Percentiles rank a stretch among this genome's conserved stretches.
Evolutionary conservation across 1,284 basidiomycete genomes (phyloP).

Genomic region (Stygiomarasmius scandens): DNA sequence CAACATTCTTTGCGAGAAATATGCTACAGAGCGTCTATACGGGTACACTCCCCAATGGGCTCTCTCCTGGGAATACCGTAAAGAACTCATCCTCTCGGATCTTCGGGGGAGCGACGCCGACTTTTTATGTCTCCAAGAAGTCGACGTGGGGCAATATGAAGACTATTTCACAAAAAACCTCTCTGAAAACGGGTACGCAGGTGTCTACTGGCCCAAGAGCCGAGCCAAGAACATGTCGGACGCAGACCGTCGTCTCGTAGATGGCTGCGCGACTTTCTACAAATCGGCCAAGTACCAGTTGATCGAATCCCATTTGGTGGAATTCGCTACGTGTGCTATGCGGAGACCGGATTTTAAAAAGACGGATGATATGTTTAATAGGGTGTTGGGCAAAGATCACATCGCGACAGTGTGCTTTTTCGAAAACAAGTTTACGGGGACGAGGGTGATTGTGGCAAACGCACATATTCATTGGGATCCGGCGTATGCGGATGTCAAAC

Average conservation of each 20-base stretch:
- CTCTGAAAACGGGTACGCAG: conserved; percentile 83
- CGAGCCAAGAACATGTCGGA: conserved; percentile 91
- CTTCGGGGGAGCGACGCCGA: conserved; percentile 85
- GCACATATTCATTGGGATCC: conserved; percentile 96
- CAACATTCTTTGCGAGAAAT: conserved; percentile 94
- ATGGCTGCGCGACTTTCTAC: conserved; percentile 98
- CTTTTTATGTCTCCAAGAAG: conserved; percentile 93
- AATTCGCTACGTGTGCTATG: conserved; percentile 94
- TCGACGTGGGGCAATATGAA: conserved; percentile 92
- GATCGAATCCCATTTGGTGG: conserved; percentile 93
- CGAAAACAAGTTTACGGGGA: conserved; percentile 86
- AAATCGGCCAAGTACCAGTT: conserved; percentile 88
- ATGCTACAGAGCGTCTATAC: conserved; percentile 89
- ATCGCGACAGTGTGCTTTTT: conserved; percentile 89
- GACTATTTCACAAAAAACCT: conserved; percentile 89
- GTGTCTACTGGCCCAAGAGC: conserved; percentile 93
- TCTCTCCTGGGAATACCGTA: conserved; percentile 92
- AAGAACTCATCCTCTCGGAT: conserved; percentile 89
- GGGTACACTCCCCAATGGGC: conserved; percentile 98
- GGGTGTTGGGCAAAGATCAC: conserved; percentile 95
- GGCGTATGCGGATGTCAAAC: conserved; percentile 93
- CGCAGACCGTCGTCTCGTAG: conserved; percentile 85
- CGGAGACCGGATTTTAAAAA: conserved; percentile 95
- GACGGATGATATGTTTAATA: conserved; percentile 99
- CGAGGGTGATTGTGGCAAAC: conserved; percentile 89